Conservation (phyloP, 768 basidiomycete species). For the Lactifluus subvellereus region DNA sequence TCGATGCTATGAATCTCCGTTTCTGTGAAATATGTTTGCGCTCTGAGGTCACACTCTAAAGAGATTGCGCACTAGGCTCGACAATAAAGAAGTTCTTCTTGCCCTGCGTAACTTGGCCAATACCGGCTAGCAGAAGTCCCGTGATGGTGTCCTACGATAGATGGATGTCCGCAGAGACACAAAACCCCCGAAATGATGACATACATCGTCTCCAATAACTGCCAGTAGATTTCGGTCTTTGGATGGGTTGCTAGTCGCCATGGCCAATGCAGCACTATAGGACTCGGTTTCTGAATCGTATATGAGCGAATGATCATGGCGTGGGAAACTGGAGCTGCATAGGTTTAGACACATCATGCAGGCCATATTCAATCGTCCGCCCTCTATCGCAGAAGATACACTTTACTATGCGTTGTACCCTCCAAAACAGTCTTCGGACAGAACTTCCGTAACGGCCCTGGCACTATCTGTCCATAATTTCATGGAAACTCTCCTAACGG, state of each 20-base stretch:
- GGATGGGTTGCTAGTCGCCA: constrained; percentile 50
- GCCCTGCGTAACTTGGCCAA: constrained; percentile 84
- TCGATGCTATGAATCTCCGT: constrained; percentile 90
- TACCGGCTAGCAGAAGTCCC: constrained; percentile 88
- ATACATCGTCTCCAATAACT: constrained; percentile 95
- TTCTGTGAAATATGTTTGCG: constrained; percentile 42
- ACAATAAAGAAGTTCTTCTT: constrained; percentile 99
- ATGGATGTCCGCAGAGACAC: background rate
- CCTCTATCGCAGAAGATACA: constrained; percentile 81
- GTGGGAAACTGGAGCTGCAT: constrained; percentile 1
- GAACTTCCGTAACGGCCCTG: constrained; percentile 54
- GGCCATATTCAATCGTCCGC: constrained; percentile 60
- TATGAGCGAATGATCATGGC: background rate
- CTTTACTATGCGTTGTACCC: constrained; percentile 74
- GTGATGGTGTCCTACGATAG: constrained; percentile 86
- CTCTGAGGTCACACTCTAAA: background rate
- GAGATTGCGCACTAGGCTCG: constrained; percentile 60
- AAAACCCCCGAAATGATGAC: constrained; percentile 18
- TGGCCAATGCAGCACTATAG: constrained; percentile 23
- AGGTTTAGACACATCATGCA: constrained; percentile 5
- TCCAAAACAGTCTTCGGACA: constrained; percentile 46
- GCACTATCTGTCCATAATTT: constrained; percentile 60
- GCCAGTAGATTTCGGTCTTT: constrained; percentile 87
- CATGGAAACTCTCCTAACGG: constrained; percentile 48
- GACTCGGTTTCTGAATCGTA: background rate